Percentiles rank a stretch among this genome's conserved stretches.
Conservation (phyloP, 257 asterid genomes). For the Eucommia ulmoides region DNA sequence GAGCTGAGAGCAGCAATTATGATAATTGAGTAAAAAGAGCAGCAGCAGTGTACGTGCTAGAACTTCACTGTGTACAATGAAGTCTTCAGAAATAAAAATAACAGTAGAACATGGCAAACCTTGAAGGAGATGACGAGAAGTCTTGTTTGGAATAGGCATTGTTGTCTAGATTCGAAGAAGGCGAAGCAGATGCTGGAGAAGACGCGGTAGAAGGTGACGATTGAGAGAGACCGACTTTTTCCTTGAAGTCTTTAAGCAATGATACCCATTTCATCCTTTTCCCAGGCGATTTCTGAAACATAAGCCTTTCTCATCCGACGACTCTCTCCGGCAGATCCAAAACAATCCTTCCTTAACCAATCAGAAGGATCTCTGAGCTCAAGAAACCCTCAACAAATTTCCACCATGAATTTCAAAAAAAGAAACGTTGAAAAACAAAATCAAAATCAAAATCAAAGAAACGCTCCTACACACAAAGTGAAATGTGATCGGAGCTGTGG, state of each 20-base stretch:
- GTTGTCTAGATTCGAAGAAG: conserved; percentile 48
- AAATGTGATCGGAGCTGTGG: conserved; percentile 14
- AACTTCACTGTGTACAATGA: background rate
- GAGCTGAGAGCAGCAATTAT: no score
- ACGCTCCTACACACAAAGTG: background rate
- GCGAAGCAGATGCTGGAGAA: conserved; percentile 27
- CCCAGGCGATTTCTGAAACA: conserved; percentile 54
- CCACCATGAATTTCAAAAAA: background rate
- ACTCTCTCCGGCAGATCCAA: conserved; percentile 46
- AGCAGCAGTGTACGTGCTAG: no score
- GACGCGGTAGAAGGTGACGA: conserved; percentile 43
- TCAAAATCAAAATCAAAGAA: background rate
- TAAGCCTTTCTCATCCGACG: conserved; percentile 63
- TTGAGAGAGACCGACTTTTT: conserved; percentile 81
- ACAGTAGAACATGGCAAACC: conserved; percentile 25
- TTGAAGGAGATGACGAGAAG: conserved; percentile 50
- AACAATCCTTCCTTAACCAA: conserved; percentile 57
- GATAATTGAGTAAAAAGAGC: no score
- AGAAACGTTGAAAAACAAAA: background rate
- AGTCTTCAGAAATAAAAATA: background rate
- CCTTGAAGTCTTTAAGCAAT: conserved; percentile 95
- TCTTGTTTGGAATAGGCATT: conserved; percentile 36
- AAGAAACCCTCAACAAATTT: conserved; percentile 8
- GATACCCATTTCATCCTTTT: conserved; percentile 97
- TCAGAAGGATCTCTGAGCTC: conserved; percentile 61